Conservation (phyloP, 306 rosid genomes). For the Cicer judaicum region DNA sequence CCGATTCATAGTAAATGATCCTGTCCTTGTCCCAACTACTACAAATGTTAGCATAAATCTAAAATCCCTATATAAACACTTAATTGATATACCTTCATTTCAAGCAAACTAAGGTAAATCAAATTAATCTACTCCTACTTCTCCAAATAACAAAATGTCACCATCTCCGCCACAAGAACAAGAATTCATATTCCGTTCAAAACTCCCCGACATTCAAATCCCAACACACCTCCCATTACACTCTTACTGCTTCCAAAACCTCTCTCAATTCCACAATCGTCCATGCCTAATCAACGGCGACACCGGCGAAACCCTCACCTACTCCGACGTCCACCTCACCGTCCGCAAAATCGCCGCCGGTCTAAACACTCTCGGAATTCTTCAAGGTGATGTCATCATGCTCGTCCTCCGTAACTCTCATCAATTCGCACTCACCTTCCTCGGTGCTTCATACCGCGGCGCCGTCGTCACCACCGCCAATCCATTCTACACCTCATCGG, state of each 20-base stretch:
- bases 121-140: background rate
- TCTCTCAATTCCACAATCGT: slow-evolving; percentile 56
- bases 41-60: background rate
- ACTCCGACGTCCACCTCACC: slow-evolving; percentile 63
- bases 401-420: slow-evolving; percentile 81
- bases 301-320: slow-evolving; percentile 57
- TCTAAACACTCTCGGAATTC: slow-evolving; percentile 58
- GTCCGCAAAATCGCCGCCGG: slow-evolving; percentile 66
- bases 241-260: slow-evolving; percentile 71
- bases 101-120: background rate
- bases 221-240: slow-evolving; percentile 81
- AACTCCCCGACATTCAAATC: slow-evolving; percentile 76
- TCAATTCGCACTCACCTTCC: slow-evolving; percentile 71
- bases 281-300: slow-evolving; percentile 75
- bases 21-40: slow-evolving; percentile 39
- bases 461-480: slow-evolving; percentile 71
- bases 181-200: slow-evolving; percentile 72
- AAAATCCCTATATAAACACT: background rate
- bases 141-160: slow-evolving; percentile 7
- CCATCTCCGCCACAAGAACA: background rate
- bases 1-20: background rate
- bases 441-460: slow-evolving; percentile 69
- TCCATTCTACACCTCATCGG: slow-evolving; percentile 67
- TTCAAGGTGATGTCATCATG: slow-evolving; percentile 77
- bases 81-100: background rate